Base-by-base conservation (phyloP, 2,329 filamentous ascomycete genomes). In the Colletotrichum sublineola region DNA sequence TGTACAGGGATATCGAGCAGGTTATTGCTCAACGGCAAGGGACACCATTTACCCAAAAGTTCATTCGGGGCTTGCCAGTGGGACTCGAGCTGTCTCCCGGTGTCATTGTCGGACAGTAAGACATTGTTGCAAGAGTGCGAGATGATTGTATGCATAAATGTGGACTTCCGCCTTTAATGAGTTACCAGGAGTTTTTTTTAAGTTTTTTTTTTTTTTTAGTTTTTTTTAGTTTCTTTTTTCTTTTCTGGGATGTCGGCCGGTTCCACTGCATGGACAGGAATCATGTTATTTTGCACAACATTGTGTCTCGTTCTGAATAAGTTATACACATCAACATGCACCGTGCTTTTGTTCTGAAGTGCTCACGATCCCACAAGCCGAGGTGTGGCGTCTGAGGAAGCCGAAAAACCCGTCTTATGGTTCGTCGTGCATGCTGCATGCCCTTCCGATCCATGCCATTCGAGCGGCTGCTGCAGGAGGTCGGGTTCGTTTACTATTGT, bases 1-100 rank as follows among this genome's bases (percentile, higher is more conserved):
- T 91, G 87, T 85, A 88, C 76, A 83, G 82, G 65, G 87, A 90
- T 72, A 79, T 89, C 11, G 86, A 88, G 67, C 85, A 89, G 77
- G 81, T 82, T 71, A 75, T 87, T 20, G 84, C 84, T 0, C 71
- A 75, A 61, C 77, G 75, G 52, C 75, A 78, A 20, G 81, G 83
- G 1, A 29, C 74, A 1, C 60, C 75, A 3, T 88, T 82, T 52
- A 74, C 75, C 0, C 81, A 78, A 9, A 82, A 81, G 46, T 88
- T 80, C 53, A 74, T 83, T 0, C 79, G 79, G 7, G 86, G 86
- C 0, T 74, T 88, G 24, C 86, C 86, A 0, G 63, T 87, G 9
- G 86, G 86, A 0, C 71, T 88, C 72, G 79, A 85, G 68, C 79
- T 87, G 67, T 87, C 87, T 3, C 87, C 82, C 29, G 86, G 86